These are phyloP conservation scores for Lobulomyces angularis DNA, from an alignment of 192 early-diverging fungal genomes.

Conservation along the genomic window DNA sequence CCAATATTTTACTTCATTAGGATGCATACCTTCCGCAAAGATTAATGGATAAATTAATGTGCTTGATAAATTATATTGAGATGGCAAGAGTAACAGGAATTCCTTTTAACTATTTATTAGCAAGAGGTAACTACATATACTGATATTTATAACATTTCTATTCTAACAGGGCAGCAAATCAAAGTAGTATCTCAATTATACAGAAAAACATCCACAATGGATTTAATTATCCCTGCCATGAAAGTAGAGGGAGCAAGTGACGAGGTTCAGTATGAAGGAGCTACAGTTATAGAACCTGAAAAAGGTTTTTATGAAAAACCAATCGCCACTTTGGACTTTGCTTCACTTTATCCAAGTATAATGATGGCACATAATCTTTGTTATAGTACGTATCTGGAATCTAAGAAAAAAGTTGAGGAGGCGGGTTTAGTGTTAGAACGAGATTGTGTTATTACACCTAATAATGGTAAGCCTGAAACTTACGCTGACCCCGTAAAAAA, in stretches of 20 bases:
- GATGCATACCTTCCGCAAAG: constrained; percentile 90
- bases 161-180: constrained; percentile 96
- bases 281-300: constrained; percentile 88
- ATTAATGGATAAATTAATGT: constrained; percentile 95
- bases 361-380: constrained; percentile 99
- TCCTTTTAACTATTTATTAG: constrained; percentile 83
- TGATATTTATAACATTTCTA: too few relatives aligned
- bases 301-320: constrained; percentile 90
- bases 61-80: constrained; percentile 90
- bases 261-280: constrained; percentile 89
- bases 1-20: constrained; percentile 11
- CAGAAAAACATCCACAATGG: constrained; percentile 68
- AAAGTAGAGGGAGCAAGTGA: constrained; percentile 61
- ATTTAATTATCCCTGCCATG: constrained; percentile 79
- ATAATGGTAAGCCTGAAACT: constrained; percentile 45
- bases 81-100: constrained; percentile 98
- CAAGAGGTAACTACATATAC: too few relatives aligned
- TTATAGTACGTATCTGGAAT: constrained; percentile 79
- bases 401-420: constrained; percentile 22
- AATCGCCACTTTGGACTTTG: constrained; percentile 96
- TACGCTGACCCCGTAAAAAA: constrained; percentile 16
- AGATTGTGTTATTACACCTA: constrained; percentile 83
- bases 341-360: constrained; percentile 94
- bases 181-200: constrained; percentile 96
- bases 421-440: constrained; percentile 50